Base-by-base conservation (phyloP, 2,329 filamentous ascomycete genomes). In the Nemania bipapillata region DNA sequence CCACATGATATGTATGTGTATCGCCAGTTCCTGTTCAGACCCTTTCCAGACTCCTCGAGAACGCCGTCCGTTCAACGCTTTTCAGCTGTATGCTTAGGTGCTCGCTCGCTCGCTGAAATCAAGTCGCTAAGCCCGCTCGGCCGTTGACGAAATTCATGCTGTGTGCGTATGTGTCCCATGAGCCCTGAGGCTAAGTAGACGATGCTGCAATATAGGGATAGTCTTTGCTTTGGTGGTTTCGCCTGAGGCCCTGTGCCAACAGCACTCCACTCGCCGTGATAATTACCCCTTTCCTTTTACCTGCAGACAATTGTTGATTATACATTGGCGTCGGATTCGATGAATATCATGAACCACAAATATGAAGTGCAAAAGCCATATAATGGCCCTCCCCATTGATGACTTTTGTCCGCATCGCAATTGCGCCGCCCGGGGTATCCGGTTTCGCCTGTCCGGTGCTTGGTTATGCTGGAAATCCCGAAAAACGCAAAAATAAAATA, bases 381-480 rank as follows among this genome's bases (percentile, higher is more conserved):
- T 52, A 52, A 61, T 63, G 30, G 55, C 55, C 40, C 54, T 35
- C 52, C 67, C 61, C 35, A 35, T 49, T 50, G 58, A 53, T 58
- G 66, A 64, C 63, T 70, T 67, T 70, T 71, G 62, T 64, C 69
- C 67, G 65, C 65, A 62, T 67, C 70, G 62, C 64, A 64, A 68
- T 68, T 72, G 68, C 72, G 72, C 74, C 70, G 65, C 70, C 73
- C 71, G 74, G 75, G 70, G 67, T 75, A 76, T 77, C 74, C 73
- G 73, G 68, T 75, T 73, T 74, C 73, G 66, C 74, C 71, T 62
- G 74, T 69, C 71, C 70, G 70, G 70, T 77, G 71, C 69, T 69
- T 47, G 56, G 71, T 68, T 57, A 74, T 75, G 71, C 71, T 71
- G 53, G 49, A 59, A 64, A 59, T 58, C 50, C 56, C 58, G 62